Evolutionary conservation across 2,329 filamentous ascomycete genomes (phyloP), one percentile per base, ranked within the genome.

Genomic region (Pseudogymnoascus destructans): DNA sequence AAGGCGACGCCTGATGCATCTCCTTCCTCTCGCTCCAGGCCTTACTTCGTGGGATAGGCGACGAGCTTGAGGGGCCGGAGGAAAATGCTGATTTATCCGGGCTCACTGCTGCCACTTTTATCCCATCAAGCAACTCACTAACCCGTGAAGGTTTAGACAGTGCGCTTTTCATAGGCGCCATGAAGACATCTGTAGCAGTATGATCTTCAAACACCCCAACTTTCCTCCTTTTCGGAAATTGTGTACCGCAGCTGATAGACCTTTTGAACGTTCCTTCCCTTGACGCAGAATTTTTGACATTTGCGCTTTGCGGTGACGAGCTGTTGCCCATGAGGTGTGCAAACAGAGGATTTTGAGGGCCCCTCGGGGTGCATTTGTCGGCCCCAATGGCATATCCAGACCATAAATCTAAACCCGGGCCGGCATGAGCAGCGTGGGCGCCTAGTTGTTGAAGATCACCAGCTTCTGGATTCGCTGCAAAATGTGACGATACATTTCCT

Each of bases 351-450:
- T 81, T 82, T 40, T 68, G 64, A 21, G 55, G 61, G 59, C 21
- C 64, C 64, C 60, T 64, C 36, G 64, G 63, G 33, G 66, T 65
- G 46, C 63, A 57, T 19, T 59, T 59, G 59, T 66, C 65, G 9
- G 74, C 70, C 42, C 76, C 70, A 17, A 81, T 71, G 35, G 85
- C 79, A 67, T 88, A 89, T 57, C 85, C 82, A 64, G 86, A 87
- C 87, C 87, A 92, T 1, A 91, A 71, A 62, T 91, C 86, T 30
- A 85, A 71, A 2, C 85, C 86, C 35, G 87, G 85, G 65, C 91
- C 86, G 30, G 82, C 78, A 62, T 85, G 80, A 10, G 84, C 84
- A 1, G 85, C 86, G 63, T 79, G 40, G 40, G 78, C 74, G 36
- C 79, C 77, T 40, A 85, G 71, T 62, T 77, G 76, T 65, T 81